Percentiles rank a stretch among this genome's conserved stretches.
These are phyloP conservation scores for Chlorella sp. DNA, from an alignment of 139 green algal species.

Conservation along the genomic window DNA sequence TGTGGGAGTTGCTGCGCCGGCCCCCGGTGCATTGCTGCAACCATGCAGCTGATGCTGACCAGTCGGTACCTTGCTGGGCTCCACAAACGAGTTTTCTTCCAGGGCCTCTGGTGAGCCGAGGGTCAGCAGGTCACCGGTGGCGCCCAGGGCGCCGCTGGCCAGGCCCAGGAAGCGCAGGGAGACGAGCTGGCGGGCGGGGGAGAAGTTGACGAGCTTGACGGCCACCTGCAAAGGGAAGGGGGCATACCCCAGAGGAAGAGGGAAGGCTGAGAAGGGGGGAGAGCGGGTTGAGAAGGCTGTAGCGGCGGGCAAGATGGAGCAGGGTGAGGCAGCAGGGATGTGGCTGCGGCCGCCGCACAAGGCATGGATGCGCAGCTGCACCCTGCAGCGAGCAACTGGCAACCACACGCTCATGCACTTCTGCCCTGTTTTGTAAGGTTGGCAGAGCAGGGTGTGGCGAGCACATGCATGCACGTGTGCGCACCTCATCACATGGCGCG, in stretches of 20 bases:
- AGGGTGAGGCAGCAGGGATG: neutral
- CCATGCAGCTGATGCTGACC: too few species aligned
- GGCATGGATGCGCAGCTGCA: too few species aligned
- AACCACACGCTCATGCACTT: too few species aligned
- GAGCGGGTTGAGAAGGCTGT: neutral
- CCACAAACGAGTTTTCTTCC: conserved; percentile 37
- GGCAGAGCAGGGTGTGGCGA: neutral
- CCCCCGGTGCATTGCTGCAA: too few species aligned
- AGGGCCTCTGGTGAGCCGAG: conserved; percentile 13
- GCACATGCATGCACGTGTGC: neutral
- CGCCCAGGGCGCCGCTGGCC: neutral
- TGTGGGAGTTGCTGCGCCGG: too few species aligned
- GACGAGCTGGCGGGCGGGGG: neutral
- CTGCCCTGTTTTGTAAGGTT: too few species aligned
- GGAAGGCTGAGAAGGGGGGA: conserved; percentile 19
- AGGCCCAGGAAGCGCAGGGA: neutral
- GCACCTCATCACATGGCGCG: neutral
- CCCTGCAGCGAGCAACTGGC: too few species aligned
- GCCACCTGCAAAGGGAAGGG: conserved; percentile 29
- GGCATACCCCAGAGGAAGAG: conserved; percentile 35
- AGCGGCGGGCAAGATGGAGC: neutral
- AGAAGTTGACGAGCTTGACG: conserved; percentile 61
- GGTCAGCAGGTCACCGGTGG: neutral
- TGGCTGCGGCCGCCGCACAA: too few species aligned
- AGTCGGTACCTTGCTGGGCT: conserved; percentile 24